phyloP scores from a whole-genome alignment of 1,284 basidiomycete species.

The Ceratobasidium sp. region DNA sequence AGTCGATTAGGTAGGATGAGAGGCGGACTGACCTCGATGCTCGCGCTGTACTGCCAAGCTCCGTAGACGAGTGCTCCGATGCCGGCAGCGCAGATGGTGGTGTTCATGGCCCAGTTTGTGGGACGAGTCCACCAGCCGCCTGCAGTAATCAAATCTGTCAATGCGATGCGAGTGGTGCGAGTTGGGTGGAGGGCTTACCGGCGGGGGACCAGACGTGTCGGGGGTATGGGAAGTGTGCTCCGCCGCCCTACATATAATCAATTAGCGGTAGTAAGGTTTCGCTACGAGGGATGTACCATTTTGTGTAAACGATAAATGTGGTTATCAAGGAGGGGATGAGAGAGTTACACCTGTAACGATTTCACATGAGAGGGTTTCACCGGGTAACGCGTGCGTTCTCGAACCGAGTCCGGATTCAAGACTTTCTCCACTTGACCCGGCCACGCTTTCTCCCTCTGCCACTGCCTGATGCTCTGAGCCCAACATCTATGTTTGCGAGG shows the following conservation, averaged over 20 bases:
- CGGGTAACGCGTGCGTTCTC: slow-evolving; percentile 30
- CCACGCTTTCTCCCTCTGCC: slow-evolving; percentile 11
- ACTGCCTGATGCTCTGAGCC: slow-evolving; percentile 20
- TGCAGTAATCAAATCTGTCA: too few relatives aligned
- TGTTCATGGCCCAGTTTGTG: slow-evolving; percentile 58
- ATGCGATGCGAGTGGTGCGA: not conserved
- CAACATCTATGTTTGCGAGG: slow-evolving; percentile 55
- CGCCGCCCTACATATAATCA: slow-evolving; percentile 49
- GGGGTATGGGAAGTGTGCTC: slow-evolving; percentile 52
- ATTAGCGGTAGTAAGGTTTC: not conserved
- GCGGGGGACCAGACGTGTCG: slow-evolving; percentile 54
- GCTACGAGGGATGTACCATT: slow-evolving; percentile 4
- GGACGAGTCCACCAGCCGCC: slow-evolving; percentile 62
- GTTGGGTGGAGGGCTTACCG: slow-evolving; percentile 45
- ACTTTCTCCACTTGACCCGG: slow-evolving; percentile 11
- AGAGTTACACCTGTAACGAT: not conserved
- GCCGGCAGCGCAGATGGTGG: slow-evolving; percentile 55
- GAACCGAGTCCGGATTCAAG: slow-evolving; percentile 6
- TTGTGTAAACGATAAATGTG: slow-evolving; percentile 3
- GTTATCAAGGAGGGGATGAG: not conserved
- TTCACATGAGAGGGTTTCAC: not conserved
- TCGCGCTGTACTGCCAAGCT: slow-evolving; percentile 56
- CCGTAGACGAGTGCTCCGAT: slow-evolving; percentile 55
- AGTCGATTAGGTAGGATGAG: not conserved
- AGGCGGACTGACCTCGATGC: slow-evolving; percentile 53